Conservation (phyloP, 495 filamentous ascomycete species). For the Terfezia claveryi region DNA sequence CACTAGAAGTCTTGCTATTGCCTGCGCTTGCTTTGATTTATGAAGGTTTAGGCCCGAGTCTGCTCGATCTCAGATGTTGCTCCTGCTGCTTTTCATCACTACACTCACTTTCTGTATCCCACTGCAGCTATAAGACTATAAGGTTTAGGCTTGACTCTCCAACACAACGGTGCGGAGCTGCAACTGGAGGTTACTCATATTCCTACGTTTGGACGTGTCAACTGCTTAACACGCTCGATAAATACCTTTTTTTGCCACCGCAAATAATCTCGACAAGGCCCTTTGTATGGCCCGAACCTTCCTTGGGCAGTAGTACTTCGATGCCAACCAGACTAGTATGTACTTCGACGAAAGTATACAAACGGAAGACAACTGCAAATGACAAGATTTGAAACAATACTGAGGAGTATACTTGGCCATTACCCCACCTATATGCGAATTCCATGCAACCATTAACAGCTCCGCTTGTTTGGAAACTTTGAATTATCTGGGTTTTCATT, state of each 20-base stretch:
- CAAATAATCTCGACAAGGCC: conserved; percentile 41
- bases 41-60: no score
- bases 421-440: conserved; percentile 57
- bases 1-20: no score
- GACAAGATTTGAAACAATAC: conserved; percentile 40
- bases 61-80: no score
- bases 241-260: conserved; percentile 51
- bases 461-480: conserved; percentile 27
- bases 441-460: conserved; percentile 39
- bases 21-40: no score
- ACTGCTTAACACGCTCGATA: conserved; percentile 37
- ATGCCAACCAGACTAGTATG: no score
- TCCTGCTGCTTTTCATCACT: no score
- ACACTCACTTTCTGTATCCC: no score
- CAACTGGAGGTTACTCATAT: conserved; percentile 7
- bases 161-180: no score
- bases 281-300: conserved; percentile 29
- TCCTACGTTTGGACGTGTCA: conserved; percentile 41
- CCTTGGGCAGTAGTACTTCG: conserved; percentile 23
- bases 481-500: conserved; percentile 40
- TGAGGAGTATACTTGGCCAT: conserved; percentile 36
- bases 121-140: no score
- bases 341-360: conserved; percentile 34
- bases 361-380: conserved; percentile 39
- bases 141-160: no score